Conservation (phyloP, 148 eudicot genomes). For the Vaccinium darrowii region DNA sequence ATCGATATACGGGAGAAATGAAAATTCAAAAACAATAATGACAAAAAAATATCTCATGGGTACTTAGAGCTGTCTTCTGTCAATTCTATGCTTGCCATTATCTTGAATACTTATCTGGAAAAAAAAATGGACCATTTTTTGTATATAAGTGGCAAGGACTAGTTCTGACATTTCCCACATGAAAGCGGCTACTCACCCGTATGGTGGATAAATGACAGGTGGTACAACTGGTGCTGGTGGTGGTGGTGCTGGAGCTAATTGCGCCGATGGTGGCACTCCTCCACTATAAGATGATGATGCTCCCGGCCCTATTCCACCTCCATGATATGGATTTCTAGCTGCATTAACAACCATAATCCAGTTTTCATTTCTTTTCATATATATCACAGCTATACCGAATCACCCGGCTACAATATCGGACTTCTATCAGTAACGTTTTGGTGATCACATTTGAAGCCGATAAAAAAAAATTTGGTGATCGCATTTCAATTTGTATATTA, state of each 20-base stretch:
- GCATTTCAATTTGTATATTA: not conserved
- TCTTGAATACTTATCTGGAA: not conserved
- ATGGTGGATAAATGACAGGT: constrained; percentile 62
- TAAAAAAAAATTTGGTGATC: too few species aligned
- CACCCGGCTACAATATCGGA: not conserved
- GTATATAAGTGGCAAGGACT: not conserved
- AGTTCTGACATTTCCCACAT: constrained; percentile 4
- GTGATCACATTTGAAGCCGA: not conserved
- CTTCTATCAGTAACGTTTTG: not conserved
- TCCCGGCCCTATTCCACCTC: constrained; percentile 34
- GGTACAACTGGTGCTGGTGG: constrained; percentile 51
- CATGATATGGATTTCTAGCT: constrained; percentile 54
- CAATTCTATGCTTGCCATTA: constrained; percentile 12
- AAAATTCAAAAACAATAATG: not conserved
- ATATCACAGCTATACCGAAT: too few species aligned
- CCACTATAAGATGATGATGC: constrained; percentile 19
- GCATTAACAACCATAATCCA: not conserved
- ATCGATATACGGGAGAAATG: not conserved
- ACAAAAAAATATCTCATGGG: not conserved
- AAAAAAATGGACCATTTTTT: constrained; percentile 1
- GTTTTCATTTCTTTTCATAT: too few species aligned
- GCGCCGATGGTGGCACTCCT: constrained; percentile 10
- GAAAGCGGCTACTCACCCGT: constrained; percentile 57
- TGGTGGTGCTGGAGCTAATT: constrained; percentile 29
- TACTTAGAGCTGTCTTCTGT: not conserved